A percentile compares a stretch with the other conserved stretches of the same genome.
Evolutionary conservation across 1,284 basidiomycete genomes (phyloP).

Genomic region (Bjerkandera adusta): DNA sequence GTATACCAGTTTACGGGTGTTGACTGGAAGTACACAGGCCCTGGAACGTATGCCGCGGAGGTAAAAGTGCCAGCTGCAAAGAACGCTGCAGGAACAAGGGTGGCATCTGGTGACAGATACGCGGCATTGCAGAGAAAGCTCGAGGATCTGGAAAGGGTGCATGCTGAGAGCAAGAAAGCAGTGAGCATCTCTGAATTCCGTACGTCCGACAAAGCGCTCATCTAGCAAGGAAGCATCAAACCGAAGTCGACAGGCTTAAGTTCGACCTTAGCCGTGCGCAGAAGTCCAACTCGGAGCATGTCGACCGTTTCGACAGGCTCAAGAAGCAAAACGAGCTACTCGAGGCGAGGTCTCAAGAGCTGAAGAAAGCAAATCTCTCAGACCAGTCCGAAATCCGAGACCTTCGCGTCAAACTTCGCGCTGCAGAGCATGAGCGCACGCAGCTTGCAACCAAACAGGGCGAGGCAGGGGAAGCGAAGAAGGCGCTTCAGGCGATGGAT

Average conservation of each 20-base stretch:
- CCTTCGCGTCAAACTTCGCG: slow-evolving; percentile 54
- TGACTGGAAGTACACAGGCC: slow-evolving; percentile 33
- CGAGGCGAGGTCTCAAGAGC: slow-evolving; percentile 54
- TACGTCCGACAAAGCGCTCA: slow-evolving; percentile 7
- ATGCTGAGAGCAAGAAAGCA: slow-evolving; percentile 62
- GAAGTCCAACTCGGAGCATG: slow-evolving; percentile 48
- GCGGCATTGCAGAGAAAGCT: slow-evolving; percentile 58
- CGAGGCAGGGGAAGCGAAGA: slow-evolving; percentile 52
- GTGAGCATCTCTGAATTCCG: slow-evolving; percentile 39
- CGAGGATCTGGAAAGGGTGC: slow-evolving; percentile 63
- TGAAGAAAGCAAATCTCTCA: slow-evolving; percentile 45
- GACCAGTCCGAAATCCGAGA: slow-evolving; percentile 66
- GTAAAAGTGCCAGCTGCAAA: slow-evolving; percentile 13
- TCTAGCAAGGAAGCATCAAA: slow-evolving; percentile 44
- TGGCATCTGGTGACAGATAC: slow-evolving; percentile 41
- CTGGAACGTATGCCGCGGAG: slow-evolving; percentile 32
- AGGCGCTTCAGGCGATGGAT: slow-evolving; percentile 47
- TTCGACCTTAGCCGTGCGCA: slow-evolving; percentile 50
- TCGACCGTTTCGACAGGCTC: slow-evolving; percentile 55
- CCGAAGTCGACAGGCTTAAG: slow-evolving; percentile 58
- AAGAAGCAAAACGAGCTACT: slow-evolving; percentile 59
- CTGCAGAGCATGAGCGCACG: slow-evolving; percentile 55
- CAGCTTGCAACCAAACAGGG: slow-evolving; percentile 50
- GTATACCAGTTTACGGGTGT: too few relatives aligned
- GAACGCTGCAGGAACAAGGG: background rate